phyloP scores from a whole-genome alignment of 441 rosid species.

The Adansonia gregorii region DNA sequence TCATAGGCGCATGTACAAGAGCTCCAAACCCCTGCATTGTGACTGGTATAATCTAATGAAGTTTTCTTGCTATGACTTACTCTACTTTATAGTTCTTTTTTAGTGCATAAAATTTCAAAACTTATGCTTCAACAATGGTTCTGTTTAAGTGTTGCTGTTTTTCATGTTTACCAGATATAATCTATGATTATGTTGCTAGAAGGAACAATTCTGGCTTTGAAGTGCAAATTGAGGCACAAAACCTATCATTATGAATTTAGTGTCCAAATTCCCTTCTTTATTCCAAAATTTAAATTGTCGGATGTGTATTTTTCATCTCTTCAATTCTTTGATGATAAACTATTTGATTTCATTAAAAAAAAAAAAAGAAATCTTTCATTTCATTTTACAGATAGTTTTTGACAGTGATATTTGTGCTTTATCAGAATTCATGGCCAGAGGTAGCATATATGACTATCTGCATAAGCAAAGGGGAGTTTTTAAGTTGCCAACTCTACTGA shows the following conservation, averaged over 20 bases:
- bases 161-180: constrained; percentile 18
- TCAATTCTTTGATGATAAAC: constrained; percentile 16
- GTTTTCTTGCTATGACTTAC: constrained; percentile 16
- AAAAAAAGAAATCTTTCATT: neutral
- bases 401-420: constrained; percentile 33
- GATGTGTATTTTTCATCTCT: constrained; percentile 28
- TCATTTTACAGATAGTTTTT: constrained; percentile 30
- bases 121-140: constrained; percentile 17
- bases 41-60: constrained; percentile 57
- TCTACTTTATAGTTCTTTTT: neutral
- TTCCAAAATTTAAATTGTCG: constrained; percentile 22
- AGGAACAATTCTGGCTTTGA: constrained; percentile 25
- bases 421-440: constrained; percentile 85
- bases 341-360: neutral
- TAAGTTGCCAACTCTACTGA: constrained; percentile 75
- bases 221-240: constrained; percentile 24
- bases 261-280: constrained; percentile 14
- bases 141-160: constrained; percentile 28
- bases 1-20: constrained; percentile 90
- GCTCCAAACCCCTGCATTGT: constrained; percentile 90
- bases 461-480: constrained; percentile 86
- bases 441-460: constrained; percentile 86
- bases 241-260: constrained; percentile 23
- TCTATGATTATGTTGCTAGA: constrained; percentile 27
- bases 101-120: constrained; percentile 7